Evolutionary conservation across 1,284 basidiomycete species (phyloP), one percentile per base, ranked within the genome.

Genomic region (Coniferiporia sulphurascens): DNA sequence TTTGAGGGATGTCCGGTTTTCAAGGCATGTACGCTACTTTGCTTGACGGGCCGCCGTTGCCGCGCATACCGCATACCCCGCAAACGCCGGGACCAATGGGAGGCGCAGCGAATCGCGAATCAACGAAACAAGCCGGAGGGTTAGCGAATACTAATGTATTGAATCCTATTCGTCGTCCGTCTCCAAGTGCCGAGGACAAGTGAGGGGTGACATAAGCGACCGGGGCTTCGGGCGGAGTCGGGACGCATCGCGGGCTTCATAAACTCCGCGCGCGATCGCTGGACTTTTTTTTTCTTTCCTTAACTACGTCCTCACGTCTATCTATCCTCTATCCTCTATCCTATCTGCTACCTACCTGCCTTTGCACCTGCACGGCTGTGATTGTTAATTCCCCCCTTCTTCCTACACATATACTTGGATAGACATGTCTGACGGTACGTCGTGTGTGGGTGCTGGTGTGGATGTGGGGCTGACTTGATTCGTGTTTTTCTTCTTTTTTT

Each of bases 401-500:
- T 32, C 27, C 10, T 55, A 46, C 46, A 45, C 45, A 35, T 8
- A 8, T 32, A 52, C 7, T 43, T 43, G 13, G 36, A 13, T 58
- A 58, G 56, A 58, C 49, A 58, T 58, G 56, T 50, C 56, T 52
- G 56, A 58, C 48, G 48, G 56, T 58, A 44, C 36, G 53, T 55
- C 15, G 34, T 43, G 21, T 10, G 17, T 10, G 4, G 10, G n/a
- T n/a, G n/a, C n/a, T n/a, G 13, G 13, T 52, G 17, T 50, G 48
- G 21, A 27, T 5, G 10, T 55, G 53, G 12, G n/a, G 35, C 19
- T 55, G 38, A 34, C n/a, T 43, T 54, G n/a, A 35, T 54, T 9
- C 52, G 27, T 41, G 17, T 50, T 38, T 48, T 34, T 5, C 5
- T n/a, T n/a, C n/a, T n/a, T n/a, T n/a, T n/a, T n/a, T n/a, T n/a